Evolutionary conservation across 192 early-diverging fungal species (phyloP), one percentile per base, ranked within the genome.

Genomic region (Polychytrium aggregatum): DNA sequence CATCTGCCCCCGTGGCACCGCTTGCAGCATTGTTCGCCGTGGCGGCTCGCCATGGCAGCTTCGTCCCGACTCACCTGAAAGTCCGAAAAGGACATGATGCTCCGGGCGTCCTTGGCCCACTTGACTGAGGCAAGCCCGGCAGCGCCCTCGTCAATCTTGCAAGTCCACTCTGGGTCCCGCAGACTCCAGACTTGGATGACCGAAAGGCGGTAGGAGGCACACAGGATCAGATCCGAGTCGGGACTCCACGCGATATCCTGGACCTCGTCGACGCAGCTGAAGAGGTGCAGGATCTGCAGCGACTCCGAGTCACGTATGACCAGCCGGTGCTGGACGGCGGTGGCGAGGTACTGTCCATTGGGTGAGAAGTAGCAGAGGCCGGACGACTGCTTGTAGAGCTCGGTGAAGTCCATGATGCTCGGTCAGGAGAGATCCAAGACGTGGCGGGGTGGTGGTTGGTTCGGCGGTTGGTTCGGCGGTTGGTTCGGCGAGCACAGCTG

Each of bases 261-360:
- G 45, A 88, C 72, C 31, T 30, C 24, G 35, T 66, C 64, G 9
- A 44, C 36, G 37, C 59, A 72, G 22, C 72, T 64, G 42, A 78
- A 85, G 2, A 79, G 57, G 38, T 67, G 65, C 8, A 78, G 37
- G 48, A 90, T 71, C 39, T 76, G 59, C 37, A 88, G 71, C 4
- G 81, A 64, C 11, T 68, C 54, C 0, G 77, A 62, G 35, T 86
- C 70, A 20, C 88, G 77, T 53, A 91, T 69, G 18, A 87, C 71
- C 22, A 91, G 65, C 14, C 78, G 68, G 29, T 69, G 65, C 16
- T 73, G 62, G 2, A 83, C 76, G 25, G 62, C 79, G 8, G 75
- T 82, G n/a, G 87, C 88, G 13, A 91, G 61, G 50, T 78, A 79
- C 22, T 65, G 62, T 2, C 63, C 70, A 42, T 74, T 56, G 1